Percentiles rank a stretch among this genome's conserved stretches.
Conservation (phyloP, 441 rosid genomes). For the Biscutella laevigata region DNA sequence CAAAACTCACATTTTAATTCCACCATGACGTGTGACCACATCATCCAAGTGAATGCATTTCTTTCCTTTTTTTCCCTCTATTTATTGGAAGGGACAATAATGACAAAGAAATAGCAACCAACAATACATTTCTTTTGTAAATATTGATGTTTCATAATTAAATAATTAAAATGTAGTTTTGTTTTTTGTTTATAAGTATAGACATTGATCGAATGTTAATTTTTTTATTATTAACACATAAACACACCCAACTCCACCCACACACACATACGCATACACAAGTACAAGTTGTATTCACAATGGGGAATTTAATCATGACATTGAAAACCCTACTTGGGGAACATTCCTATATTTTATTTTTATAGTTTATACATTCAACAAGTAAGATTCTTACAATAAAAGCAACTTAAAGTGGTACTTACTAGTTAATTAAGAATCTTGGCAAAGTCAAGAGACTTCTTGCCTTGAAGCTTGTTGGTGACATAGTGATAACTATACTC, state of each 20-base stretch:
- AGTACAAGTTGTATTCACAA: constrained; percentile 25
- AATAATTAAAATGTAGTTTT: neutral
- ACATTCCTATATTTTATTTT: constrained; percentile 21
- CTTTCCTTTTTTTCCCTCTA: too few relatives aligned
- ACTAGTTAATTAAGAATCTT: constrained; percentile 38
- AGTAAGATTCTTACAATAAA: neutral
- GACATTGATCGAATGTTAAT: neutral
- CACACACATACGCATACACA: constrained; percentile 5
- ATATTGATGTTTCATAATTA: constrained; percentile 7
- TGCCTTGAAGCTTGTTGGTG: constrained; percentile 75
- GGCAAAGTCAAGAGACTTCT: constrained; percentile 77
- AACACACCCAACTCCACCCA: constrained; percentile 11
- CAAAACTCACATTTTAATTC: constrained; percentile 8
- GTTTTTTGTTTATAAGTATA: neutral
- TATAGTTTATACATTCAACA: constrained; percentile 17
- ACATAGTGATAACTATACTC: constrained; percentile 81
- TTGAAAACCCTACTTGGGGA: constrained; percentile 23
- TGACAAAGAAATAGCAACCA: constrained; percentile 15
- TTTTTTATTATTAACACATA: neutral
- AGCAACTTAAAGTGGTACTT: constrained; percentile 14
- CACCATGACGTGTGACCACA: constrained; percentile 24
- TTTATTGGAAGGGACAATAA: neutral
- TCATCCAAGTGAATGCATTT: constrained; percentile 12
- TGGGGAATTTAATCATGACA: constrained; percentile 25
- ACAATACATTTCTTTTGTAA: constrained; percentile 11